Base-by-base conservation (phyloP, 345 rosid species). In the Salix dunnii region DNA sequence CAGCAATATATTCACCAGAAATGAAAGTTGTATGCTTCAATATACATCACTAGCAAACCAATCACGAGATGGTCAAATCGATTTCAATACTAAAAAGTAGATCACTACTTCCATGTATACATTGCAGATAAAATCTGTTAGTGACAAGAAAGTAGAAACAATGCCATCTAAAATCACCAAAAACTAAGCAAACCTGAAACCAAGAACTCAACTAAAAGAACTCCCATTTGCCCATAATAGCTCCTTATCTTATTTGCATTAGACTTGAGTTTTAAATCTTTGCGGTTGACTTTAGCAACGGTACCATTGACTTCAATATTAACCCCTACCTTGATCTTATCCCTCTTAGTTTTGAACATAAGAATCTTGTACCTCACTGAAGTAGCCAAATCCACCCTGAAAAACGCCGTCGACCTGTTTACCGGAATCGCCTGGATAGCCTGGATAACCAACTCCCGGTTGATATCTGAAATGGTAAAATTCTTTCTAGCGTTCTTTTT, bases 301-400 rank as follows among this genome's bases (percentile, higher is more conserved):
- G 76, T 73, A 6, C 30, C 78, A 70, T 84, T 84, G 81, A 93
- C 89, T 38, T 72, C 65, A 62, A 95, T 80, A n/a, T 83, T 70
- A 62, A 80, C 94, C 31, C 90, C 88, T 13, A 87, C 92, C 16
- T 7, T 75, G 46, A 95, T 75, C 70, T 6, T 62, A 2, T 81
- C 51, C 78, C 90, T 87, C 84, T 85, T 89, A 0, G 97, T 95
- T 77, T 78, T 82, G 91, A 90, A 91, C 1, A 77, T 69, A 30
- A 89, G 6, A 80, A 89, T 85, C 91, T 87, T 90, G 84, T 85
- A 91, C 75, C 92, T 89, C 74, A 93, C 92, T 13, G 70, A 49
- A 27, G 96, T 90, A 35, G 70, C 84, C 89, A 95, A 33, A 85
- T 91, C 92, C 78, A 93, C 80, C 85, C 94, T 67, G 73, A 91